Base-by-base conservation (phyloP, 495 filamentous ascomycete species). In the Aspergillus saccharolyticus region DNA sequence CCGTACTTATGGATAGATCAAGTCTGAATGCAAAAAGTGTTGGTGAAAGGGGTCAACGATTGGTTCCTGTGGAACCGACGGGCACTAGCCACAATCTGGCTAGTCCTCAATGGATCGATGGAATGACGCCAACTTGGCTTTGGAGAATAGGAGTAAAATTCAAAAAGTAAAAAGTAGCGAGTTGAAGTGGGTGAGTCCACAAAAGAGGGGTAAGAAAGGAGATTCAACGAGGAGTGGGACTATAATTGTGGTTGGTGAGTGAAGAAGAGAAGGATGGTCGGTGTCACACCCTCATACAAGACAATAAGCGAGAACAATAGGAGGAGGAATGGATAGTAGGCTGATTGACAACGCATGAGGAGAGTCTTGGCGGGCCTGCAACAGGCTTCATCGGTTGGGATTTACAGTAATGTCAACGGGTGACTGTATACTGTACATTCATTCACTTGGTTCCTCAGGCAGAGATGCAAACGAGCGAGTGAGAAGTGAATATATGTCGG, bases 41-140 rank as follows among this genome's bases (percentile, higher is more conserved):
- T 28, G 47, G 14, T 2, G 28, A n/a, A 28, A 24, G 16, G 1
- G 28, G 21, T 28, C 25, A 28, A 28, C 39, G 54, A 49, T 60
- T 55, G 42, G 53, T 55, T 21, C 58, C 49, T 52, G 48, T 19
- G 25, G 53, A 47, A 47, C 33, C 25, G 54, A 52, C 30, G 50
- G 53, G 21, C 49, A 25, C 53, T 49, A 61, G 53, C 25, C 12
- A 25, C 14, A 20, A 39, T 54, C 21, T 6, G 45, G 52, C 45
- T 47, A 55, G 53, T 10, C 33, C 25, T 20, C 24, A 28, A 28
- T 28, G 3, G 25, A 12, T 39, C 5, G 33, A 39, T 39, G 33
- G 33, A 39, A 39, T 39, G 33, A 39, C 12, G 33, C 33, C 33
- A 39, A 39, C 6, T 39, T 15, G 33, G 33, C 33, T 15, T 12